Percentiles rank a stretch among this genome's conserved stretches.
Conservation (phyloP, 2,329 filamentous ascomycete genomes). For the Onygenales sp. region DNA sequence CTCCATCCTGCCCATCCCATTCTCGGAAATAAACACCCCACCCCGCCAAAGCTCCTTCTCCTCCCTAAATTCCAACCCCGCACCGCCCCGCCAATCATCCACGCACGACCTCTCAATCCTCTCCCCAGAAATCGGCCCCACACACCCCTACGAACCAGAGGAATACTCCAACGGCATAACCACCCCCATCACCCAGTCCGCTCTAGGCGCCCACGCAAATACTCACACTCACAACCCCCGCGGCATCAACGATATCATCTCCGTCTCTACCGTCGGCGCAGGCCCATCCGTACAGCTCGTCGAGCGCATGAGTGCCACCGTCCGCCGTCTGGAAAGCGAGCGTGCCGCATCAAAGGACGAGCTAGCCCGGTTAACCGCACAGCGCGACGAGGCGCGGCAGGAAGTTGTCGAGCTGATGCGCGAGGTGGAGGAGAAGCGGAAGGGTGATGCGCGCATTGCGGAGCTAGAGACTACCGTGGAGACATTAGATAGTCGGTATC, state of each 20-base stretch:
- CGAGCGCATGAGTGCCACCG: constrained; percentile 88
- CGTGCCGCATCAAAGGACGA: constrained; percentile 86
- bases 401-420: constrained; percentile 89
- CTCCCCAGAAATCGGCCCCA: constrained; percentile 29
- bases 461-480: constrained; percentile 59
- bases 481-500: constrained; percentile 66
- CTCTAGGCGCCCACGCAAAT: constrained; percentile 20
- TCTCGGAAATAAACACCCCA: constrained; percentile 30
- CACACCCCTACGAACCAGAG: constrained; percentile 39
- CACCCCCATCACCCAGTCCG: constrained; percentile 27
- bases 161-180: constrained; percentile 32
- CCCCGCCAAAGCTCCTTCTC: constrained; percentile 39
- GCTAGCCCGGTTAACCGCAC: constrained; percentile 64
- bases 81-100: constrained; percentile 19
- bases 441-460: constrained; percentile 49
- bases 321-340: constrained; percentile 82
- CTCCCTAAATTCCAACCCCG: constrained; percentile 19
- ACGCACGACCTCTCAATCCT: constrained; percentile 23
- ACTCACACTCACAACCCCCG: constrained; percentile 35
- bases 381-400: constrained; percentile 82
- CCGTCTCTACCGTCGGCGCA: constrained; percentile 78
- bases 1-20: constrained; percentile 26
- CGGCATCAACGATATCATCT: constrained; percentile 73
- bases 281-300: constrained; percentile 92
- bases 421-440: constrained; percentile 64